These are phyloP conservation scores for Penicillium sp. DNA, from an alignment of 2,329 filamentous ascomycete genomes.

Conservation along the genomic window DNA sequence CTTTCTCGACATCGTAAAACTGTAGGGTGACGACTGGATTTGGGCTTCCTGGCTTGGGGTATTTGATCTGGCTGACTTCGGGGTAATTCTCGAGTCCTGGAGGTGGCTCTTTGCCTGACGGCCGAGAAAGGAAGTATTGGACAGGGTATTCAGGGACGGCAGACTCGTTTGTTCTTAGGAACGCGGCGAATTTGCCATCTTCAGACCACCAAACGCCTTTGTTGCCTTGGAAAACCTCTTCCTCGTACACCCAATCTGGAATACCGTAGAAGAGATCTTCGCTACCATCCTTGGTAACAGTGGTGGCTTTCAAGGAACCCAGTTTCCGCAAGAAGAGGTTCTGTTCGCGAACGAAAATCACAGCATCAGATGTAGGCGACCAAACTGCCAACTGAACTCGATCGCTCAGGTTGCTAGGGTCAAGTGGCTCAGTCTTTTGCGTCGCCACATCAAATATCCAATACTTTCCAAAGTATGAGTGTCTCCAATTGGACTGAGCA, in stretches of 20 bases:
- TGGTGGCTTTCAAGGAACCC: slow-evolving; percentile 59
- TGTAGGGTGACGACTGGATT: slow-evolving; percentile 87
- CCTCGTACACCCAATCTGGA: slow-evolving; percentile 96
- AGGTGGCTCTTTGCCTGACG: slow-evolving; percentile 69
- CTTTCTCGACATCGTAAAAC: slow-evolving; percentile 81
- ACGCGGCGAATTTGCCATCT: slow-evolving; percentile 86
- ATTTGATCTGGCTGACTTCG: slow-evolving; percentile 89
- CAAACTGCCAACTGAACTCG: slow-evolving; percentile 82
- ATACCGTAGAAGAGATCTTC: slow-evolving; percentile 90
- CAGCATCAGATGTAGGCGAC: slow-evolving; percentile 82
- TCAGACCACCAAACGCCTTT: slow-evolving; percentile 94
- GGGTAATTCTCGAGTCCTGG: slow-evolving; percentile 84
- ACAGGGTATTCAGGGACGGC: slow-evolving; percentile 88
- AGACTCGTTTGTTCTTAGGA: slow-evolving; percentile 91
- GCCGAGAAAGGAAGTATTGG: slow-evolving; percentile 87
- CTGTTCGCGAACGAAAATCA: slow-evolving; percentile 89
- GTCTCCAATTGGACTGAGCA: slow-evolving; percentile 76
- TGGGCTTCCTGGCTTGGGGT: slow-evolving; percentile 90
- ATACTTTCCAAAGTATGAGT: slow-evolving; percentile 83
- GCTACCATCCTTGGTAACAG: slow-evolving; percentile 85
- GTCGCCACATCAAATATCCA: slow-evolving; percentile 89
- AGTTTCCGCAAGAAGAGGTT: slow-evolving; percentile 81
- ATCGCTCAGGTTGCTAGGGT: slow-evolving; percentile 65
- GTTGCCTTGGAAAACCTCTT: slow-evolving; percentile 77
- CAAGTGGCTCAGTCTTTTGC: slow-evolving; percentile 74